Base-by-base conservation (phyloP, 345 rosid species). In the Gossypium mustelinum region DNA sequence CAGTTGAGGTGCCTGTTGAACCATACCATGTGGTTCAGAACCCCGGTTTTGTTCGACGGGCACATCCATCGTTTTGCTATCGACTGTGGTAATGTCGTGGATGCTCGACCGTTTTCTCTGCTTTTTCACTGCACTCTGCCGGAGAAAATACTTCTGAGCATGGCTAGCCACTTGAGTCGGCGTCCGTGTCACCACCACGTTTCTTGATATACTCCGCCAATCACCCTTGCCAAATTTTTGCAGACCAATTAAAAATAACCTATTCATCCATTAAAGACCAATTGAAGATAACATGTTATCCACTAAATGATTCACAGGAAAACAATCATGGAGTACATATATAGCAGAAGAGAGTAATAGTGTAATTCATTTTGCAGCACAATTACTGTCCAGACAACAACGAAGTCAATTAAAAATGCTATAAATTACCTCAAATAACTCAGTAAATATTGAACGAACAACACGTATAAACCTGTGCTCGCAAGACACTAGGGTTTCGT, bases 141-240 rank as follows among this genome's bases (percentile, higher is more conserved):
- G 86, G 9, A 93, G 90, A 66, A 88, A 93, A 81, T 86, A 91
- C 80, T 93, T 93, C 79, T 93, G 98, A n/a, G 98, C 98, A 69
- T 93, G 97, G 76, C 97, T 93, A 0, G 97, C 96, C 0, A 93
- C 97, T 81, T 92, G 96, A 0, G 96, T 93, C 10, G 98, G 97
- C 6, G 97, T 93, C 73, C 97, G 89, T 2, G 97, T 86, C 60
- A 83, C 88, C 74, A 93, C 98, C 70, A 88, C 87, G 73, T 91
- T 89, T 82, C 98, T 88, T 1, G 97, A 87, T 52, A 93, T 93
- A 80, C 94, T 93, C 75, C 97, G 90, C 97, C 97, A 93, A 73
- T 93, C 98, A 17, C 97, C 98, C 66, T 88, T 91, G 0, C 98
- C 98, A 29, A 77, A 89, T 73, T 76, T 81, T n/a, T 68, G 66